Conservation (phyloP, 495 filamentous ascomycete species). For the Hypoxylon trugodes region DNA sequence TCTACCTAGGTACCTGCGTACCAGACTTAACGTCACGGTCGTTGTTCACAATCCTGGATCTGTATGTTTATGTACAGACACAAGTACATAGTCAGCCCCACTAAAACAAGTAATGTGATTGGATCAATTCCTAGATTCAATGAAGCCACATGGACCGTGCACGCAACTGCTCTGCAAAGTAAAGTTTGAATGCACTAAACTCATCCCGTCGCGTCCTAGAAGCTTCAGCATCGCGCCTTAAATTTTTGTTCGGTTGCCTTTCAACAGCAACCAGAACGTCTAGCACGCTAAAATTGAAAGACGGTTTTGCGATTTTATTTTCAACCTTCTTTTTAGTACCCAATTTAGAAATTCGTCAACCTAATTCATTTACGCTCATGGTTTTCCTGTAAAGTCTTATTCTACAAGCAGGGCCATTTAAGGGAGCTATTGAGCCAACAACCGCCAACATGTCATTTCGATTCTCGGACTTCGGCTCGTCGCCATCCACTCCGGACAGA, state of each 20-base stretch:
- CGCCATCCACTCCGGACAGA: constrained; percentile 49
- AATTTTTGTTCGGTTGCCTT: constrained; percentile 12
- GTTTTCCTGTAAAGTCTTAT: constrained; percentile 37
- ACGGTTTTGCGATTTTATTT: background rate
- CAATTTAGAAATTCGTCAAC: constrained; percentile 2
- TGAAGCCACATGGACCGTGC: no score
- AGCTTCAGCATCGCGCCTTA: constrained; percentile 31
- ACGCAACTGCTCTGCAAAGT: no score
- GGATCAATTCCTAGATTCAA: no score
- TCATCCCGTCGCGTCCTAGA: constrained; percentile 35
- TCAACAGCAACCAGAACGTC: background rate
- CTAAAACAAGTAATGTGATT: no score
- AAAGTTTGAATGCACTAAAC: constrained; percentile 27
- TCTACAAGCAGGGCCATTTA: constrained; percentile 27
- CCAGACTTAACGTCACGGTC: no score
- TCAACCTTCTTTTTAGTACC: background rate
- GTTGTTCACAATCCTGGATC: no score
- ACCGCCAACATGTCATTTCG: constrained; percentile 43
- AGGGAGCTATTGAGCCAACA: constrained; percentile 22
- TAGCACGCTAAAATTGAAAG: background rate
- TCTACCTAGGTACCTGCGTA: constrained; percentile 5
- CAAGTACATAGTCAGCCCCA: no score
- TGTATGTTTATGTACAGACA: no score
- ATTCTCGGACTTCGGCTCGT: constrained; percentile 44
- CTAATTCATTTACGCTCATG: constrained; percentile 8